Evolutionary conservation across 2,329 filamentous ascomycete species (phyloP), one percentile per base, ranked within the genome.

Genomic region (Madurella fahalii): DNA sequence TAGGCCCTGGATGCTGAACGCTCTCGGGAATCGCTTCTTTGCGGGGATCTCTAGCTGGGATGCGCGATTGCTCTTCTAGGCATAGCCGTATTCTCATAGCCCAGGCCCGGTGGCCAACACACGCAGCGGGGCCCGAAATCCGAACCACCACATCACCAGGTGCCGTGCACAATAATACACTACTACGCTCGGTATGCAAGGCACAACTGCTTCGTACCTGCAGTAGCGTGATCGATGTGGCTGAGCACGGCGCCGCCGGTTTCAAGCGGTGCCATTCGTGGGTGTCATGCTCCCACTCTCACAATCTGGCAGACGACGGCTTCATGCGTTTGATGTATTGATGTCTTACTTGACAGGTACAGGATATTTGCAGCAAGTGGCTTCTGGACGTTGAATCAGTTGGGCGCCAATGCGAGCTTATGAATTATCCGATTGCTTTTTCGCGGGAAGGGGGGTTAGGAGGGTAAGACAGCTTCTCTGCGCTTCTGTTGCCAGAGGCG

Each of bases 201-300:
- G 52, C 46, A 32, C 41, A 40, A 41, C 11, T 40, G 50, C 50
- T 47, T 52, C 42, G 62, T 63, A 58, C 62, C 62, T 64, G 62
- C 62, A 61, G 58, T 64, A 64, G 62, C 58, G 57, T 53, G 46
- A 42, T 40, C 49, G 44, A 30, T 18, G 62, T 62, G 62, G 61
- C 62, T 62, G 61, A 58, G 62, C 59, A 58, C 42, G 37, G 17
- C 30, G 18, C 48, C 52, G 44, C 40, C 44, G 18, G 62, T 64
- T 64, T 64, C 61, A 60, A 47, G 42, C 34, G 47, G 25, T 25
- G 25, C 25, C 25, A 25, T 25, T 25, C 7, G 25, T 25, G 3
- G 3, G 25, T 25, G 7, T 25, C 25, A 25, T 25, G 25, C 25
- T 25, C 25, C 25, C 25, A 7, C 7, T 25, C 25, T 25, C 25